Base-by-base conservation (phyloP, 2,329 filamentous ascomycete genomes). In the Nigrograna mackinnonii region DNA sequence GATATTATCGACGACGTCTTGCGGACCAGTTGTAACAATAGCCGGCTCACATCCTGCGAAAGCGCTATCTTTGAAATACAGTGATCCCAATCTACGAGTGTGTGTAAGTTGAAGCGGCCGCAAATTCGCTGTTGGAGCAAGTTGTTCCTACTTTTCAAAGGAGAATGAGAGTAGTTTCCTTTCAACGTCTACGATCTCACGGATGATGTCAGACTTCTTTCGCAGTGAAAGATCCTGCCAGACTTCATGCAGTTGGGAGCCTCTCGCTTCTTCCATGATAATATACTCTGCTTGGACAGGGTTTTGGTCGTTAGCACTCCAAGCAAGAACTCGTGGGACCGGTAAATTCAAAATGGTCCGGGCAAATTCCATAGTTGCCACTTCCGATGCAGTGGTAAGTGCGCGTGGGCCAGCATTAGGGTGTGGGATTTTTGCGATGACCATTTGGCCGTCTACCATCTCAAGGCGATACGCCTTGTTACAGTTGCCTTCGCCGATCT, bases 251-350 rank as follows among this genome's bases (percentile, higher is more conserved):
- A 59, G 53, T 39, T 52, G 55, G 24, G 42, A 43, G 7, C 59
- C 55, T 46, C 28, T 46, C n/a, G 55, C 60, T 54, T 58, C 52
- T 47, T 62, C 58, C 58, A 62, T 62, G 43, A 64, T 57, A 14
- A 64, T 64, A 30, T 62, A 64, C 54, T 64, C 60, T 33, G 58
- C 45, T 26, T 49, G 39, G 17, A 64, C 54, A 37, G 58, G 50
- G 32, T 60, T 62, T 26, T 56, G 26, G n/a, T 45, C 41, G 16
- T 44, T 47, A 32, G 53, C 50, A 43, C 46, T 57, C 57, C 55
- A 64, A 33, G 47, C 50, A 26, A 61, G 47, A 19, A 64, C 50
- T 42, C 46, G 44, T 32, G 60, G 60, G 19, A 58, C 53, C 3
- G 58, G 57, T 40, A 66, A 22, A 36, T 47, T 38, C 37, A 60